Conservation (phyloP, 805 yeast species). For the Saturnispora serradocipensis region DNA sequence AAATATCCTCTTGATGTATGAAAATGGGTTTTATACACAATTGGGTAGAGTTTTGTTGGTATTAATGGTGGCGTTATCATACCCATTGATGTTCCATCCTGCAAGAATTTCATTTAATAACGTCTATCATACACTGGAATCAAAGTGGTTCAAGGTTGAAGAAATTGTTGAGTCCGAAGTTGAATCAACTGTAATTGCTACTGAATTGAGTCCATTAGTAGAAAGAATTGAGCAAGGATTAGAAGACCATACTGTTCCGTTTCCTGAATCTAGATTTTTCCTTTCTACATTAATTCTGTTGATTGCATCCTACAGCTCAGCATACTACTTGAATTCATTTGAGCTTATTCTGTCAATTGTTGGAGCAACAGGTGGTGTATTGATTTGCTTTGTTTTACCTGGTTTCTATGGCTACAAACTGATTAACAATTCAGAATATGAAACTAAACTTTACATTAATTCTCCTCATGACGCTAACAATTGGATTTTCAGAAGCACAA, state of each 20-base stretch:
- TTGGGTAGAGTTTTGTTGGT: constrained; percentile 56
- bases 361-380: constrained; percentile 78
- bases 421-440: constrained; percentile 22
- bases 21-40: constrained; percentile 38
- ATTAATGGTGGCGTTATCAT: constrained; percentile 65
- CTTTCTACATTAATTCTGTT: constrained; percentile 41
- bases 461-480: constrained; percentile 19
- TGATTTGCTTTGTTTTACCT: constrained; percentile 70
- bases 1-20: constrained; percentile 62
- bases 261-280: constrained; percentile 37
- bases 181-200: neutral
- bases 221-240: constrained; percentile 9
- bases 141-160: neutral
- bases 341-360: constrained; percentile 64
- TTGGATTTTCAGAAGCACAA: constrained; percentile 17
- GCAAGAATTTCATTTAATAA: constrained; percentile 67
- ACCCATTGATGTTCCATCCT: constrained; percentile 76
- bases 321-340: constrained; percentile 52
- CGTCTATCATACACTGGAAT: constrained; percentile 27
- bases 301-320: constrained; percentile 41
- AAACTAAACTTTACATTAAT: constrained; percentile 11
- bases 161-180: neutral
- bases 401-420: constrained; percentile 65
- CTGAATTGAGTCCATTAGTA: constrained; percentile 12
- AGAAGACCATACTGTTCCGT: constrained; percentile 35